Percentiles rank a stretch among this genome's conserved stretches.
Conservation (phyloP, 106 monocot genomes). For the Dendrobium chrysotoxum region DNA sequence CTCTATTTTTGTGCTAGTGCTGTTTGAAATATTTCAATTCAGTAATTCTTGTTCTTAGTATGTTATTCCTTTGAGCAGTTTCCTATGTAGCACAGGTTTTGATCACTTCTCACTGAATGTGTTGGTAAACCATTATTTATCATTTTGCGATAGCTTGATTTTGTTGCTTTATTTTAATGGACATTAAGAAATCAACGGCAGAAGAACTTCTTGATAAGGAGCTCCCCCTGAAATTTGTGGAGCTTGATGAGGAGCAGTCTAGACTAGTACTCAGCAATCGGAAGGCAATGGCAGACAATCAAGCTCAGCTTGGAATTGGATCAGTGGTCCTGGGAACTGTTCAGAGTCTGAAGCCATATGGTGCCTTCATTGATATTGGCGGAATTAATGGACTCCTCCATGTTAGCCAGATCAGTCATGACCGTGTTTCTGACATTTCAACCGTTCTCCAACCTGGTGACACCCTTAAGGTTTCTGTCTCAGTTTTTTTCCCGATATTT, state of each 20-base stretch:
- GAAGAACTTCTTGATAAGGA: constrained; percentile 86
- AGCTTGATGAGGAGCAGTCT: constrained; percentile 87
- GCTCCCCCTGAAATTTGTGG: constrained; percentile 78
- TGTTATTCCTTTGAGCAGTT: not conserved
- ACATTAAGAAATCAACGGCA: constrained; percentile 60
- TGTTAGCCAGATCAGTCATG: constrained; percentile 99
- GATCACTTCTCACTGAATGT: not conserved
- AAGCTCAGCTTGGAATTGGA: constrained; percentile 93
- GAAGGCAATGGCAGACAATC: constrained; percentile 85
- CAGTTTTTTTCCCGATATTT: not conserved
- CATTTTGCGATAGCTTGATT: not conserved
- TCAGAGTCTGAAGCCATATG: constrained; percentile 90
- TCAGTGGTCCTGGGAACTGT: constrained; percentile 89
- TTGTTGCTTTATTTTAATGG: not conserved
- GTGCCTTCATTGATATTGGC: constrained; percentile 92
- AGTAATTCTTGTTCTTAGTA: not conserved
- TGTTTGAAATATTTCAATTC: not conserved
- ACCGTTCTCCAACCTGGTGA: constrained; percentile 93
- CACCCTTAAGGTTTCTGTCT: constrained; percentile 60
- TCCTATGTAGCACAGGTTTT: not conserved
- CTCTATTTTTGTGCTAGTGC: not conserved
- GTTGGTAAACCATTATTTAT: not conserved
- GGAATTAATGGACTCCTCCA: constrained; percentile 94
- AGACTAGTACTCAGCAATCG: constrained; percentile 92
- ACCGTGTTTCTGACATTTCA: constrained; percentile 79